Conservation (phyloP, 1,284 basidiomycete species). For the Moesziomyces globuligerus region DNA sequence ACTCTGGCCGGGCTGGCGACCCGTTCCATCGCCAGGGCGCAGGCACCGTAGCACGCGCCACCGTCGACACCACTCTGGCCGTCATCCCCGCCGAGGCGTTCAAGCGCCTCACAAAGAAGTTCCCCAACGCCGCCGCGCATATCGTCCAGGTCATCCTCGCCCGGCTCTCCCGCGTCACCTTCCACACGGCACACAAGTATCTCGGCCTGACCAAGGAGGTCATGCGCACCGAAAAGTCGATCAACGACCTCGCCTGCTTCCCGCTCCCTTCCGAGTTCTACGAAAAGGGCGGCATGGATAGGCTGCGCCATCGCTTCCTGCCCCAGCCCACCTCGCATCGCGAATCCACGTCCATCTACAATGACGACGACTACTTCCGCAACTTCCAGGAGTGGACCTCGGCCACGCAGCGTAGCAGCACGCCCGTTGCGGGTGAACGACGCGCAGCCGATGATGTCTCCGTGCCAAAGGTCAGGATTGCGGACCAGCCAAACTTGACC, state of each 20-base stretch:
- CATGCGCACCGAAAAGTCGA: constrained; percentile 91
- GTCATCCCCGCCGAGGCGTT: constrained; percentile 99
- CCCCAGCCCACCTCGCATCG: constrained; percentile 45
- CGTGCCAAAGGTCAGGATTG: constrained; percentile 27
- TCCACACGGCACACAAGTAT: constrained; percentile 92
- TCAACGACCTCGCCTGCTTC: constrained; percentile 95
- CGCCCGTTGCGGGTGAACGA: constrained; percentile 20
- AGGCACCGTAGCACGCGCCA: constrained; percentile 80
- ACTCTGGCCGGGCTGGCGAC: constrained; percentile 12
- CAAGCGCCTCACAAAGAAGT: constrained; percentile 86
- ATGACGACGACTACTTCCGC: constrained; percentile 52
- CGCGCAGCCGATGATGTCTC: constrained; percentile 1
- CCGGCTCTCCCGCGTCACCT: constrained; percentile 94
- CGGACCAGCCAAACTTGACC: constrained; percentile 5
- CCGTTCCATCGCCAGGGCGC: constrained; percentile 36
- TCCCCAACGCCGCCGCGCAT: constrained; percentile 94
- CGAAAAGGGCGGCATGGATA: constrained; percentile 88
- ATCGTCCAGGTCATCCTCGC: constrained; percentile 98
- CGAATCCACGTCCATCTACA: constrained; percentile 26
- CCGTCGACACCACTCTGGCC: constrained; percentile 93
- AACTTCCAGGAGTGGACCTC: constrained; percentile 47
- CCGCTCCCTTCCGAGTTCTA: constrained; percentile 92
- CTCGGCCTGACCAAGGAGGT: constrained; percentile 95
- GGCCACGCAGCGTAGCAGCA: constrained; percentile 26
- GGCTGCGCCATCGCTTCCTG: constrained; percentile 81